Base-by-base conservation (phyloP, 805 yeast genomes). In the Candida pseudoglaebosa region DNA sequence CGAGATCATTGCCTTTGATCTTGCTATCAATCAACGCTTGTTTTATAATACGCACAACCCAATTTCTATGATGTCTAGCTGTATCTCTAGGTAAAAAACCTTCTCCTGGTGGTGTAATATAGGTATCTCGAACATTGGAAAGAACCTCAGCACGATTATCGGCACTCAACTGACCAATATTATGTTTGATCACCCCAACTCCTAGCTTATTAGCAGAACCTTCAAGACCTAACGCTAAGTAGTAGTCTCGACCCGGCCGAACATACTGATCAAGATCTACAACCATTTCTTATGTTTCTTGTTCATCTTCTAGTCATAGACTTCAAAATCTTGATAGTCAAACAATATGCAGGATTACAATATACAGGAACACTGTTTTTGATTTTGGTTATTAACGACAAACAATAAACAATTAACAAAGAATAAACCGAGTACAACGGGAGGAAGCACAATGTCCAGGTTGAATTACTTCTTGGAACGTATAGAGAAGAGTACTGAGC, bases 171-270 rank as follows among this genome's bases (percentile, higher is more conserved):
- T 68, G 75, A 3, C 93, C 93, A 16, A 69, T 41, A 5, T 71
- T 70, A 48, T 93, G 99, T 50, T 76, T 80, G 38, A 93, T 82
- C 13, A 93, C 74, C 1, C 99, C 99, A 1, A 91, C 93, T 1
- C 97, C 99, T 2, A 93, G 71, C 57, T 93, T 93, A 59, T 93
- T 93, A 13, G 99, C 99, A 0, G 97, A 88, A 1, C 99, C 99
- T 59, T 93, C 99, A 22, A 93, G 71, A 1, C 99, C 99, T 1
- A 93, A 54, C 0, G 96, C 96, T 9, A 85, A 59, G 50, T 82
- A 84, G 51, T 69, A 66, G 44, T 61, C 64, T 52, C 68, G 66
- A 4, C 69, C 74, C 1, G 69, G 67, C 40, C 62, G 64, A 12
- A 62, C 56, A 48, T 55, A 63, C 31, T 53, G 44, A 49, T 78